These are phyloP conservation scores for Mycena filopes DNA, from an alignment of 768 basidiomycete species.

Conservation along the genomic window DNA sequence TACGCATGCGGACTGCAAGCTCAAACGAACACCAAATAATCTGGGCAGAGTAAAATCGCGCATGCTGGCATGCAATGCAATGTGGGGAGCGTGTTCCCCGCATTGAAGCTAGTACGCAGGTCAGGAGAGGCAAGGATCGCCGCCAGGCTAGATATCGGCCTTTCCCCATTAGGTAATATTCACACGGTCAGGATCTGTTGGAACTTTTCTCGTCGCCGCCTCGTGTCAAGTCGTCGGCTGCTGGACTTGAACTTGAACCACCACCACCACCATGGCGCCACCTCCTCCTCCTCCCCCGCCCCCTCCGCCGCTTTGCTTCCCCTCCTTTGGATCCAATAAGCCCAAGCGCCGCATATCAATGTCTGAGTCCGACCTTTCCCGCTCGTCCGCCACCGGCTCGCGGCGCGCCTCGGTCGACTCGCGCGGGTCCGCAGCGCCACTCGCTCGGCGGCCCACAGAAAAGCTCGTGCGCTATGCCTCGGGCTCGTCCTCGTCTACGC, in stretches of 20 bases:
- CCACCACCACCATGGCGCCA: constrained; percentile 60
- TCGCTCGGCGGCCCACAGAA: constrained; percentile 39
- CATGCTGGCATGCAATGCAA: constrained; percentile 5
- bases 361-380: constrained; percentile 49
- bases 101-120: too few relatives aligned
- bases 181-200: constrained; percentile 23
- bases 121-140: too few relatives aligned
- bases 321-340: constrained; percentile 61
- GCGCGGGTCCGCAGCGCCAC: constrained; percentile 13
- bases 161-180: constrained; percentile 8
- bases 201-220: constrained; percentile 9
- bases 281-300: constrained; percentile 51
- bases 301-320: constrained; percentile 69
- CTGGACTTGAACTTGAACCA: constrained; percentile 41
- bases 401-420: constrained; percentile 32
- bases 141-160: background rate
- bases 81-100: constrained; percentile 6
- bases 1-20: background rate
- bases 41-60: background rate
- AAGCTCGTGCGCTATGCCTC: constrained; percentile 54
- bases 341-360: constrained; percentile 59
- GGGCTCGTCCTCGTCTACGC: constrained; percentile 55
- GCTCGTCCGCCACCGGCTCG: constrained; percentile 24
- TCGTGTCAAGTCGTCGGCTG: constrained; percentile 24
- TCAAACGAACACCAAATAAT: constrained; percentile 11